These are phyloP conservation scores for Salicornia ramosissima DNA, from an alignment of 148 eudicot species.

Conservation along the genomic window DNA sequence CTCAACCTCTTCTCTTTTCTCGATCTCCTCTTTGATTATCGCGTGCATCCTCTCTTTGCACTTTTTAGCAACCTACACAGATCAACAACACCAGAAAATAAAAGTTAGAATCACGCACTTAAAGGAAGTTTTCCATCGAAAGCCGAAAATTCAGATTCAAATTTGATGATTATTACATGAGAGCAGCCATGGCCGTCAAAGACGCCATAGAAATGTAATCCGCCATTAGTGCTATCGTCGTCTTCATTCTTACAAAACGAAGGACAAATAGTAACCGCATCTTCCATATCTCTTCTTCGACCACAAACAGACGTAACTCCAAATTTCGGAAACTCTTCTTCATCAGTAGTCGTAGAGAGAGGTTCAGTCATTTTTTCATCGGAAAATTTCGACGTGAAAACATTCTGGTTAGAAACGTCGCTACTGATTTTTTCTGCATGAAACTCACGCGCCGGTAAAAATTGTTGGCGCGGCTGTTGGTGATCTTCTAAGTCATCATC, in stretches of 20 bases:
- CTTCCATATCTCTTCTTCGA: constrained; percentile 85
- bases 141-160: neutral
- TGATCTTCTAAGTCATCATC: neutral
- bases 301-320: constrained; percentile 71
- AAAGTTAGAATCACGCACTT: neutral
- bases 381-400: neutral
- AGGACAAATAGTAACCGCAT: constrained; percentile 59
- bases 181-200: constrained; percentile 52
- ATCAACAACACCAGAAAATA: neutral
- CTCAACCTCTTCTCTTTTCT: constrained; percentile 23
- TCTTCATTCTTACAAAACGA: constrained; percentile 23
- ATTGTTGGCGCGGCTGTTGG: neutral
- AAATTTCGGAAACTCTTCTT: constrained; percentile 38
- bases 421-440: too few relatives aligned
- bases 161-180: constrained; percentile 27
- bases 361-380: neutral
- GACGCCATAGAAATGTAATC: constrained; percentile 49
- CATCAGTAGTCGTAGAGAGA: neutral
- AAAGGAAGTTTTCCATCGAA: neutral
- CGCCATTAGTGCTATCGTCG: neutral
- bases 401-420: neutral
- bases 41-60: constrained; percentile 60
- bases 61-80: constrained; percentile 50
- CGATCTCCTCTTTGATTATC: constrained; percentile 46
- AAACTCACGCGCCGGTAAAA: constrained; percentile 22